Conservation (phyloP, 2,329 filamentous ascomycete genomes). For the Curvularia sp. region DNA sequence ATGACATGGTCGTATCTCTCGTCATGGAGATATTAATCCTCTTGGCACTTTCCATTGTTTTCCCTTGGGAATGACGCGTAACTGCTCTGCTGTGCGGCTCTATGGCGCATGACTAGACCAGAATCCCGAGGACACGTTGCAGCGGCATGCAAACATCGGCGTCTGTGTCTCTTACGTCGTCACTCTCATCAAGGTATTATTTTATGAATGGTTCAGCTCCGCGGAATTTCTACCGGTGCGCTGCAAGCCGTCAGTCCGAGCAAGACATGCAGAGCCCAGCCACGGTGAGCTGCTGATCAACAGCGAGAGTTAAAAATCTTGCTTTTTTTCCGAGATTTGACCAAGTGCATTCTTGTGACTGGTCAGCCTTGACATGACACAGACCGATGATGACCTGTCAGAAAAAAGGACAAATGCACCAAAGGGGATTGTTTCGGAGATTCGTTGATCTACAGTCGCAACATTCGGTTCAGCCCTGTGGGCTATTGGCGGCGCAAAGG, state of each 20-base stretch:
- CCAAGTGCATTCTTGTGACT: neutral
- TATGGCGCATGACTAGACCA: constrained; percentile 6
- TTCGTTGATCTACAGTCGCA: constrained; percentile 1
- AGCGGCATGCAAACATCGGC: constrained; percentile 2
- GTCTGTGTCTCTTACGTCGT: constrained; percentile 6
- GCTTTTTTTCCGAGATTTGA: constrained; percentile 5
- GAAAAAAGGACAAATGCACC: neutral
- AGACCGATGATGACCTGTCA: constrained; percentile 4
- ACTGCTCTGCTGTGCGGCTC: constrained; percentile 1
- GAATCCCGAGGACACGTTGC: neutral
- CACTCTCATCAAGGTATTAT: constrained; percentile 2
- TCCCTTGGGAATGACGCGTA: neutral
- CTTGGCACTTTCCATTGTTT: constrained; percentile 7
- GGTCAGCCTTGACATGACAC: neutral
- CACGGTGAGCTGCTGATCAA: constrained; percentile 3
- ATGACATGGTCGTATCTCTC: neutral
- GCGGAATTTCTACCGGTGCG: neutral
- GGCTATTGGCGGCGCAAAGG: neutral
- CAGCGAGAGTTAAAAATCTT: constrained; percentile 2
- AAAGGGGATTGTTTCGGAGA: constrained; percentile 3
- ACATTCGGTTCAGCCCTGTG: neutral
- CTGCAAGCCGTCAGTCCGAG: constrained; percentile 4
- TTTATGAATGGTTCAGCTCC: constrained; percentile 1
- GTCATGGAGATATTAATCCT: constrained; percentile 1
- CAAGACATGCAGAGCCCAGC: neutral